phyloP scores from a whole-genome alignment of 169 alveolate genomes.

The Cyclospora cayetanensis region DNA sequence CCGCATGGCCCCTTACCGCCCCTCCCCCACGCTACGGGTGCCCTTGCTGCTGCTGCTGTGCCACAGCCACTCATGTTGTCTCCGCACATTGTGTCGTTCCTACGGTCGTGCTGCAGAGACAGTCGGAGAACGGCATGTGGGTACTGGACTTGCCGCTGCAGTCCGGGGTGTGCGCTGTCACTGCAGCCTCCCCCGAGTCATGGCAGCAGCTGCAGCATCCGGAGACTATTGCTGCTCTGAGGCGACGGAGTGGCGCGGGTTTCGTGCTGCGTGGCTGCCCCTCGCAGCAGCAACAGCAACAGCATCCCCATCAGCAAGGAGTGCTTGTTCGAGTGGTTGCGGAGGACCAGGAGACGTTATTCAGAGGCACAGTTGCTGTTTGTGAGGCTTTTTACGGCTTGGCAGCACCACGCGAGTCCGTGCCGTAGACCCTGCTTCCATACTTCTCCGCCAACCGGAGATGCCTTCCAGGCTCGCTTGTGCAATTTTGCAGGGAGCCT shows the following conservation, averaged over 20 bases:
- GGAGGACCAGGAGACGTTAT: conserved; percentile 57
- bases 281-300: conserved; percentile 50
- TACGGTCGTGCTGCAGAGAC: conserved; percentile 51
- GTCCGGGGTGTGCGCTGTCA: conserved; percentile 56
- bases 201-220: conserved; percentile 65
- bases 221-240: conserved; percentile 28
- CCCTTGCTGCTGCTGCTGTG: neutral
- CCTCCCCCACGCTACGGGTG: neutral
- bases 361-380: conserved; percentile 61
- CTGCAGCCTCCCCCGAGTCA: conserved; percentile 57
- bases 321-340: conserved; percentile 50
- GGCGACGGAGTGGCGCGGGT: conserved; percentile 65
- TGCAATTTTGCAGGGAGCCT: conserved; percentile 7
- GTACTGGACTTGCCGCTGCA: conserved; percentile 44
- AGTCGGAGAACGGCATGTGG: conserved; percentile 53
- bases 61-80: neutral
- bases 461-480: too few relatives aligned
- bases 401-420: too few relatives aligned
- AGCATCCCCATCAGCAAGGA: conserved; percentile 31
- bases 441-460: too few relatives aligned
- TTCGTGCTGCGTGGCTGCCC: conserved; percentile 41
- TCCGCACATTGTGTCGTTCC: neutral
- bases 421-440: too few relatives aligned
- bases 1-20: too few relatives aligned
- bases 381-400: conserved; percentile 34